These are phyloP conservation scores for Xylaria venustula DNA, from an alignment of 495 filamentous ascomycete genomes.

Conservation along the genomic window DNA sequence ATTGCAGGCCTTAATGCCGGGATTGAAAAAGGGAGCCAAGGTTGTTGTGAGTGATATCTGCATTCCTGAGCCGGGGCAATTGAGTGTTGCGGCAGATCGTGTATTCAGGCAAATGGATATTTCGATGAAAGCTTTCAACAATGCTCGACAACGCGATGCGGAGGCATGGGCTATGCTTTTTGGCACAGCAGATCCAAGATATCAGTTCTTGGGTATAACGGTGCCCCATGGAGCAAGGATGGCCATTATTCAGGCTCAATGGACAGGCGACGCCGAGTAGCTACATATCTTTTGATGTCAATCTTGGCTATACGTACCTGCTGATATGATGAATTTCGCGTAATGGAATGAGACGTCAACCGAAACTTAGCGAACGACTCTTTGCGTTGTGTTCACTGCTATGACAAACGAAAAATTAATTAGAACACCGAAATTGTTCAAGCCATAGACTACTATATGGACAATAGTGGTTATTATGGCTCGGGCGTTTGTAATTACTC, in stretches of 20 bases:
- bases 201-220: constrained; percentile 12
- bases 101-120: constrained; percentile 27
- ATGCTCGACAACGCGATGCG: constrained; percentile 27
- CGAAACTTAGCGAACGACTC: no score
- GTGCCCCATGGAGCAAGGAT: background rate
- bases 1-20: constrained; percentile 44
- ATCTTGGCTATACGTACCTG: no score
- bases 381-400: no score
- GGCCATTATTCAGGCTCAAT: background rate
- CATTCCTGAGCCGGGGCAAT: constrained; percentile 29
- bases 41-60: constrained; percentile 46
- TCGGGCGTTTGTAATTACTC: no score
- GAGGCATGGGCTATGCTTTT: constrained; percentile 29
- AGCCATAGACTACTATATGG: no score
- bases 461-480: no score
- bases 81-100: constrained; percentile 5
- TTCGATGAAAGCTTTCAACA: constrained; percentile 25
- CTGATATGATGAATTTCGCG: no score
- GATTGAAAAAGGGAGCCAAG: constrained; percentile 39
- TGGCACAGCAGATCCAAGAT: constrained; percentile 24
- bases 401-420: no score
- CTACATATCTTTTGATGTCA: no score
- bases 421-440: no score
- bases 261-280: no score
- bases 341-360: no score